These are phyloP conservation scores for Elaeis guineensis DNA, from an alignment of 176 grass and related monocot species.

Conservation along the genomic window DNA sequence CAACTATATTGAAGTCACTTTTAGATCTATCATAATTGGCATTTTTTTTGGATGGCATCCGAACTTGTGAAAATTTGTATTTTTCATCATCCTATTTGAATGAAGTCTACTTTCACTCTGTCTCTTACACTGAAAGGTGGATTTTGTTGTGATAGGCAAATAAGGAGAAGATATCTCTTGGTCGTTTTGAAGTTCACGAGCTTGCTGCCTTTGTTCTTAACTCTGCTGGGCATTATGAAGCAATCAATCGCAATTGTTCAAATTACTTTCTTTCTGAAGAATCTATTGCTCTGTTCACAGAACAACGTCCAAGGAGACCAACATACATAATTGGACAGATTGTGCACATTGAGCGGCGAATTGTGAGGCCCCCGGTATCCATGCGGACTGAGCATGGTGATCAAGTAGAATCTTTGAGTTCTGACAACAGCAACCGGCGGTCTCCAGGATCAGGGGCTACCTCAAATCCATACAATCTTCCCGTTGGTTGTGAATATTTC, in stretches of 20 bases:
- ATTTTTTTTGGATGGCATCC: too few species aligned
- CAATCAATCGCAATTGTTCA: conserved; percentile 55
- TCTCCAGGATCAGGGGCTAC: conserved; percentile 20
- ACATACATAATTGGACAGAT: conserved; percentile 85
- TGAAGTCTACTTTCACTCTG: neutral
- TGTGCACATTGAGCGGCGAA: conserved; percentile 67
- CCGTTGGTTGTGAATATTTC: conserved; percentile 75
- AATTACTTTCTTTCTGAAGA: conserved; percentile 94
- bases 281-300: conserved; percentile 75
- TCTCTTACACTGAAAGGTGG: neutral
- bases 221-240: conserved; percentile 66
- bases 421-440: conserved; percentile 20
- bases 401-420: conserved; percentile 21
- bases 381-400: neutral
- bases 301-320: conserved; percentile 45
- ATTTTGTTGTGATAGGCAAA: conserved; percentile 35
- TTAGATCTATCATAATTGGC: too few species aligned
- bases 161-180: conserved; percentile 97
- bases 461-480: conserved; percentile 59
- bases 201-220: conserved; percentile 65
- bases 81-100: too few species aligned
- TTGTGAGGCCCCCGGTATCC: conserved; percentile 1
- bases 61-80: too few species aligned
- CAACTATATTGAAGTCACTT: too few species aligned
- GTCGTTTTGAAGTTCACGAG: conserved; percentile 71